Percentiles rank a stretch among this genome's conserved stretches.
Evolutionary conservation across 352 stramenopile genomes (phyloP).

Genomic region (Globisporangium carolinianum): DNA sequence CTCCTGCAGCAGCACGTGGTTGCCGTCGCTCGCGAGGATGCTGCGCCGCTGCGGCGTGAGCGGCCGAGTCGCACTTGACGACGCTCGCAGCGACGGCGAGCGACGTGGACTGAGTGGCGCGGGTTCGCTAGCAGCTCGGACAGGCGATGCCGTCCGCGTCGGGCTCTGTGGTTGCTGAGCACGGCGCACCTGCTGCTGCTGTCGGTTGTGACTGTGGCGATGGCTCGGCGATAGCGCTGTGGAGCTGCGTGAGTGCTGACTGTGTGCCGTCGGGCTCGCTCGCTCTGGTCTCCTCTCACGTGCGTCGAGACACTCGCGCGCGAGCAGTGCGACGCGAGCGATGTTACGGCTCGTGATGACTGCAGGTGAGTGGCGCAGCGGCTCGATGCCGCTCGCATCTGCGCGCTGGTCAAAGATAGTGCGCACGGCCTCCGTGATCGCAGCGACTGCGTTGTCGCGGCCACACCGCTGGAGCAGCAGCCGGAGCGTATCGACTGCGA

Average conservation of each 20-base stretch:
- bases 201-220: neutral
- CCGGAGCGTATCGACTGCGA: conserved; percentile 13
- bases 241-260: neutral
- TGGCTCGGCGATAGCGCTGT: neutral
- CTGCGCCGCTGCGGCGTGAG: conserved; percentile 6
- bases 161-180: too few relatives aligned
- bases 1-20: conserved; percentile 14
- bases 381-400: conserved; percentile 6
- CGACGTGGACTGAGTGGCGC: neutral
- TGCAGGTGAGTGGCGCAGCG: conserved; percentile 3
- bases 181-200: neutral
- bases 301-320: neutral
- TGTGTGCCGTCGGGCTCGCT: neutral
- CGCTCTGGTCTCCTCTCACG: neutral
- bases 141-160: neutral
- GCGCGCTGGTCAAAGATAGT: conserved; percentile 9
- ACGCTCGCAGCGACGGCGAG: neutral
- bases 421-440: conserved; percentile 6
- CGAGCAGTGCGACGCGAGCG: conserved; percentile 4
- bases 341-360: conserved; percentile 14
- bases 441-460: neutral
- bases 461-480: conserved; percentile 10
- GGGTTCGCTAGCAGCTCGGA: neutral
- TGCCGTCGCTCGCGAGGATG: conserved; percentile 12
- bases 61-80: neutral